Evolutionary conservation across 495 filamentous ascomycete species (phyloP).

Genomic region (Talaromyces nanjingensis): DNA sequence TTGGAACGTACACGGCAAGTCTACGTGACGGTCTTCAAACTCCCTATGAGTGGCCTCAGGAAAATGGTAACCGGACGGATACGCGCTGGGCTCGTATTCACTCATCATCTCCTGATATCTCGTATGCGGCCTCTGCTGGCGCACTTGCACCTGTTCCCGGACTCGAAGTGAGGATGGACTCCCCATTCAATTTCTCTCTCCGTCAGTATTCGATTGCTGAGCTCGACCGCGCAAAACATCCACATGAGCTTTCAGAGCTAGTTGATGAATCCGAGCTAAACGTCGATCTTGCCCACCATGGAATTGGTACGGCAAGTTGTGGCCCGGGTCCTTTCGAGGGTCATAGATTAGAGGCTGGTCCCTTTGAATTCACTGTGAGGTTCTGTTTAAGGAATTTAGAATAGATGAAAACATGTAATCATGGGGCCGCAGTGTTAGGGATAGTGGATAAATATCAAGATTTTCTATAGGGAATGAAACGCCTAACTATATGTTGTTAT

Average conservation of each 20-base stretch:
- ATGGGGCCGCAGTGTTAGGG: no score
- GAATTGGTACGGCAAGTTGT: slow-evolving; percentile 24
- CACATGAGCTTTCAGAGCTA: slow-evolving; percentile 46
- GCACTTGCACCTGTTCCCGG: slow-evolving; percentile 13
- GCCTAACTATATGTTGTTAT: no score
- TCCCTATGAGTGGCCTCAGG: background rate
- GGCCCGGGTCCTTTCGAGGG: slow-evolving; percentile 15
- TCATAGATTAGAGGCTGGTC: slow-evolving; percentile 13
- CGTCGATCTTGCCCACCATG: slow-evolving; percentile 58
- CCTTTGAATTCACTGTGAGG: slow-evolving; percentile 13
- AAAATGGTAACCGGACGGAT: background rate
- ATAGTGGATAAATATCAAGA: no score
- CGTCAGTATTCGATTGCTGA: slow-evolving; percentile 42
- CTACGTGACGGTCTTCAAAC: background rate
- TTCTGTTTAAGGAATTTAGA: background rate
- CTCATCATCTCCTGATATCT: background rate
- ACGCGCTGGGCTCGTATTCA: background rate
- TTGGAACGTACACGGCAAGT: background rate
- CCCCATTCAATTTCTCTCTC: slow-evolving; percentile 48
- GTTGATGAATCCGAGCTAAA: slow-evolving; percentile 49
- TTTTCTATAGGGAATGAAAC: no score
- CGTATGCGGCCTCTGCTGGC: background rate
- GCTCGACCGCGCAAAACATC: slow-evolving; percentile 49
- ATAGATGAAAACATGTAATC: background rate
- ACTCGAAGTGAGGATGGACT: slow-evolving; percentile 19